Evolutionary conservation across 2,329 filamentous ascomycete genomes (phyloP).

Genomic region (Ophiostoma ips): DNA sequence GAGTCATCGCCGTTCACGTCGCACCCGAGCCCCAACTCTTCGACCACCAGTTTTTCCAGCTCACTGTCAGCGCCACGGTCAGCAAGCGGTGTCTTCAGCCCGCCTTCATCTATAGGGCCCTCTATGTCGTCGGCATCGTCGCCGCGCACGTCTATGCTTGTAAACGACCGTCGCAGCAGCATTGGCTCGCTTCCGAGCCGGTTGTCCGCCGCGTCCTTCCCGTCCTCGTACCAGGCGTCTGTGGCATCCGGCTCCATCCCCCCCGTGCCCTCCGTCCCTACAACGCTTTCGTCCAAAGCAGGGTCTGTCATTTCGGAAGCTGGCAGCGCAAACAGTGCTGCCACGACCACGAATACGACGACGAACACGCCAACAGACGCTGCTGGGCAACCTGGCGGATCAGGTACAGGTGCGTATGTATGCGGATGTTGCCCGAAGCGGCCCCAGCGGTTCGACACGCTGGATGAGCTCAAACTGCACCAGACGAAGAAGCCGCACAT

Average conservation of each 20-base stretch:
- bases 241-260: background rate
- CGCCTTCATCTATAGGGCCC: slow-evolving; percentile 5
- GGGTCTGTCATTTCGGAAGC: background rate
- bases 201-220: slow-evolving; percentile 11
- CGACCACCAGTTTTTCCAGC: slow-evolving; percentile 13
- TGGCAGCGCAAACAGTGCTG: slow-evolving; percentile 1
- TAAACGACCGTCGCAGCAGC: slow-evolving; percentile 11
- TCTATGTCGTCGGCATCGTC: slow-evolving; percentile 10
- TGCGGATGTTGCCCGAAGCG: slow-evolving; percentile 14
- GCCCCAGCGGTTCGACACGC: slow-evolving; percentile 11
- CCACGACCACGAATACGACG: background rate
- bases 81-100: slow-evolving; percentile 7
- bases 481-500: slow-evolving; percentile 15
- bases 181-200: slow-evolving; percentile 13
- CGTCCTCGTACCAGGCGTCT: slow-evolving; percentile 5
- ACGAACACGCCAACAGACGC: background rate
- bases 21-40: slow-evolving; percentile 14
- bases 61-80: slow-evolving; percentile 9
- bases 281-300: background rate
- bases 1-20: slow-evolving; percentile 3
- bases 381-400: background rate
- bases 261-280: background rate
- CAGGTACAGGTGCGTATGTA: background rate
- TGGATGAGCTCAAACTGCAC: slow-evolving; percentile 12
- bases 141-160: slow-evolving; percentile 10